These are phyloP conservation scores for Eucalyptus paniculata DNA, from an alignment of 345 rosid species.

Conservation along the genomic window DNA sequence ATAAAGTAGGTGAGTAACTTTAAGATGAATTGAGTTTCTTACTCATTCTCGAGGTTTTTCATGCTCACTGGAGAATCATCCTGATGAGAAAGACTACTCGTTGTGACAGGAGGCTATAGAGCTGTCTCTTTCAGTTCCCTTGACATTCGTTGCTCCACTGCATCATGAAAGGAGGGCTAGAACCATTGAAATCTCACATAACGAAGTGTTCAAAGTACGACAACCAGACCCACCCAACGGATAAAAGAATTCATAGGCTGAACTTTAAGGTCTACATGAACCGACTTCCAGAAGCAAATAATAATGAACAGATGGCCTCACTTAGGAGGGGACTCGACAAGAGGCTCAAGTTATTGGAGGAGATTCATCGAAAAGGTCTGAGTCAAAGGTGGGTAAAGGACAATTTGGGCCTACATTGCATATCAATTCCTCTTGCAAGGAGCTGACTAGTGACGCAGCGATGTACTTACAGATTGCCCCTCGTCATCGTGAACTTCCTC, in stretches of 20 bases:
- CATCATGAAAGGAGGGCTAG: not conserved
- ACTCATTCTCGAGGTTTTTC: not conserved
- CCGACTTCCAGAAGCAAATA: not conserved
- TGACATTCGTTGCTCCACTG: not conserved
- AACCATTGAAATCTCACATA: not conserved
- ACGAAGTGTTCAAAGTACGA: not conserved
- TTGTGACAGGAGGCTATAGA: too few relatives aligned
- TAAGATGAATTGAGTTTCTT: not conserved
- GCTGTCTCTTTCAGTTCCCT: not conserved
- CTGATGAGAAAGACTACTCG: not conserved
- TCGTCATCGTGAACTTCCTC: too few relatives aligned
- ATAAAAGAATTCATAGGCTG: not conserved
- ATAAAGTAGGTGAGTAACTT: not conserved
- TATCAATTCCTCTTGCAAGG: too few relatives aligned
- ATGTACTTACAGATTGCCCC: too few relatives aligned
- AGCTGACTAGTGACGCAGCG: too few relatives aligned
- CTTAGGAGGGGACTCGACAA: too few relatives aligned
- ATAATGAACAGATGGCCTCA: not conserved
- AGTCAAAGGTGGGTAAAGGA: too few relatives aligned
- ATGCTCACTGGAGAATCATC: not conserved
- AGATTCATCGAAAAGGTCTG: too few relatives aligned
- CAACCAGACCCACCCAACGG: not conserved
- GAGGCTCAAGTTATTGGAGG: accelerated
- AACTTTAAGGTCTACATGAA: not conserved
- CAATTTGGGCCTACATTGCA: too few relatives aligned